These are phyloP conservation scores for Chlorociboria aeruginascens DNA, from an alignment of 495 filamentous ascomycete species.

Conservation along the genomic window DNA sequence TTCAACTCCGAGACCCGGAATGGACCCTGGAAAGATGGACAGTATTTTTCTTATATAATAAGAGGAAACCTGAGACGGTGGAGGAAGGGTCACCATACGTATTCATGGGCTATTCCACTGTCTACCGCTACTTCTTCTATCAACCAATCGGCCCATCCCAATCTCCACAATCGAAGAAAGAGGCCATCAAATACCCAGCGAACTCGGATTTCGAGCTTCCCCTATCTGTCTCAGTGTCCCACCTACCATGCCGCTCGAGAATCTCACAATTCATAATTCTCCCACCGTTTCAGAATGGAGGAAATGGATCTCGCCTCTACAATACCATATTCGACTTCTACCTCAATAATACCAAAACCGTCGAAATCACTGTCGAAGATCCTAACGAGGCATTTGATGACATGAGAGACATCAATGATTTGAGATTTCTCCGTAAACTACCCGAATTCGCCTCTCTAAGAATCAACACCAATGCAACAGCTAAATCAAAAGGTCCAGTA, in stretches of 20 bases:
- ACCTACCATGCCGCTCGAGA: constrained; percentile 48
- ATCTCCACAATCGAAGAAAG: constrained; percentile 15
- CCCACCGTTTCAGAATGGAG: constrained; percentile 70
- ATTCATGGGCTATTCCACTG: constrained; percentile 76
- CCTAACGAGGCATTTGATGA: constrained; percentile 92
- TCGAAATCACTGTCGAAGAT: constrained; percentile 89
- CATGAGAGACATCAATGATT: constrained; percentile 74
- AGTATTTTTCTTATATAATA: constrained; percentile 72
- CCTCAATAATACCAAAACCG: constrained; percentile 45
- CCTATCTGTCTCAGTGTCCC: constrained; percentile 21
- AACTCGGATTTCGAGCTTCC: constrained; percentile 33
- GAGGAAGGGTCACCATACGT: constrained; percentile 37
- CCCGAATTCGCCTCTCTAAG: constrained; percentile 40
- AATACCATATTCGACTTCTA: constrained; percentile 58
- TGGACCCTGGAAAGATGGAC: constrained; percentile 75
- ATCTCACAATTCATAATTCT: constrained; percentile 94
- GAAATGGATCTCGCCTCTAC: constrained; percentile 74
- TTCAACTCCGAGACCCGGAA: constrained; percentile 60
- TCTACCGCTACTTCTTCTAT: constrained; percentile 71
- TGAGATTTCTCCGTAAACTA: constrained; percentile 47
- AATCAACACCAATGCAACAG: constrained; percentile 31
- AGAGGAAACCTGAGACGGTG: constrained; percentile 26
- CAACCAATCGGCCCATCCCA: constrained; percentile 22
- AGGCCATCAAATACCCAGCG: constrained; percentile 28
- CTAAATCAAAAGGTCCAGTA: constrained; percentile 33